phyloP scores from a whole-genome alignment of 2,329 filamentous ascomycete genomes.

The Dryadomyces quercivorus region DNA sequence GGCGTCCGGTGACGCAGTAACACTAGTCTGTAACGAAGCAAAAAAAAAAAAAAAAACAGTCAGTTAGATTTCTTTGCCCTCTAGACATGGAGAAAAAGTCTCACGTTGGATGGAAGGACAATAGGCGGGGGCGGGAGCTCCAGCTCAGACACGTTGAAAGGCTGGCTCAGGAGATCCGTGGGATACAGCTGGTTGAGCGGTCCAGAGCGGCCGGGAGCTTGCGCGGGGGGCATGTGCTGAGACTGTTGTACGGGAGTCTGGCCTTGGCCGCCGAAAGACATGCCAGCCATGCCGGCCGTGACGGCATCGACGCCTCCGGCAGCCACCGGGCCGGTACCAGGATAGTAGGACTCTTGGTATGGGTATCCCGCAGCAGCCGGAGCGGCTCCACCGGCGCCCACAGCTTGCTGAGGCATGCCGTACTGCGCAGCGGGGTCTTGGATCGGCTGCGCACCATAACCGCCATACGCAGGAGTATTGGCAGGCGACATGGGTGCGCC shows the following conservation, averaged over 20 bases:
- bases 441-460: slow-evolving; percentile 40
- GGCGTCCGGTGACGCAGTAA: slow-evolving; percentile 79
- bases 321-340: slow-evolving; percentile 28
- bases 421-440: slow-evolving; percentile 30
- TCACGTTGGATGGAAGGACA: slow-evolving; percentile 80
- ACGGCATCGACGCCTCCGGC: slow-evolving; percentile 52
- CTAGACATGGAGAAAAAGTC: slow-evolving; percentile 18
- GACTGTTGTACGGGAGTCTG: slow-evolving; percentile 25
- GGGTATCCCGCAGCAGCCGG: slow-evolving; percentile 46
- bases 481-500: slow-evolving; percentile 27
- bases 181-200: slow-evolving; percentile 81
- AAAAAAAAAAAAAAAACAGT: not conserved
- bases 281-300: slow-evolving; percentile 74
- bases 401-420: slow-evolving; percentile 28
- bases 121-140: slow-evolving; percentile 86
- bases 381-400: slow-evolving; percentile 25
- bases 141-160: slow-evolving; percentile 86
- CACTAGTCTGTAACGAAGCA: slow-evolving; percentile 51
- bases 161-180: slow-evolving; percentile 81
- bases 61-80: not conserved
- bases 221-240: slow-evolving; percentile 38
- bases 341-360: slow-evolving; percentile 55
- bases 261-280: slow-evolving; percentile 63
- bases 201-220: slow-evolving; percentile 27
- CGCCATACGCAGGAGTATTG: slow-evolving; percentile 40